Evolutionary conservation across 1,284 basidiomycete genomes (phyloP).

Genomic region (Takashimella tepidaria): DNA sequence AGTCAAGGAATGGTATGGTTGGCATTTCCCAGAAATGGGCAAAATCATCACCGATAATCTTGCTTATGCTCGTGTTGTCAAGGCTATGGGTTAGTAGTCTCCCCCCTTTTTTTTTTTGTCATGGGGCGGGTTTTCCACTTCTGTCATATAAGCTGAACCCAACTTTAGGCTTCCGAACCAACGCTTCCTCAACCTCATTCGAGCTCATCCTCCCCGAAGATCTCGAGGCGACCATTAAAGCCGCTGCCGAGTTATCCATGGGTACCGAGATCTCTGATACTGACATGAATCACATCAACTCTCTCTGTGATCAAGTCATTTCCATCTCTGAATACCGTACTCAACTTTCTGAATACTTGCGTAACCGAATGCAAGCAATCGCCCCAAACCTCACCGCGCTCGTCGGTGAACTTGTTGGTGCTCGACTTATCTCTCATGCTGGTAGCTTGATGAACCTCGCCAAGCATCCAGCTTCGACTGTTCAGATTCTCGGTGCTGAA

Average conservation of each 20-base stretch:
- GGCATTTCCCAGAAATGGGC: slow-evolving; percentile 99
- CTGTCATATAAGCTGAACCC: neutral
- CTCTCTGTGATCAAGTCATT: slow-evolving; percentile 95
- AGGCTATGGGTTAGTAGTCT: slow-evolving; percentile 63
- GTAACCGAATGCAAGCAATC: slow-evolving; percentile 95
- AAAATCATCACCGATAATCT: slow-evolving; percentile 97
- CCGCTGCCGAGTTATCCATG: slow-evolving; percentile 94
- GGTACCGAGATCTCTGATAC: slow-evolving; percentile 96
- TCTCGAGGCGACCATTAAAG: slow-evolving; percentile 83
- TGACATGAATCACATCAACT: slow-evolving; percentile 91
- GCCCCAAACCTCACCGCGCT: slow-evolving; percentile 94
- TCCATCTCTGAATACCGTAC: slow-evolving; percentile 89
- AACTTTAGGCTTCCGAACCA: slow-evolving; percentile 77
- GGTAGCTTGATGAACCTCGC: slow-evolving; percentile 89
- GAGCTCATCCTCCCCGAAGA: slow-evolving; percentile 90
- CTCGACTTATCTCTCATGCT: slow-evolving; percentile 92
- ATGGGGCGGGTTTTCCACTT: neutral
- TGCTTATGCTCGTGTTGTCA: slow-evolving; percentile 89
- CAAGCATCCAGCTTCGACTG: slow-evolving; percentile 95
- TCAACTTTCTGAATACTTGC: slow-evolving; percentile 88
- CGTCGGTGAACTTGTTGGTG: slow-evolving; percentile 94
- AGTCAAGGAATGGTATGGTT: slow-evolving; percentile 99
- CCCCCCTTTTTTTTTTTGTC: slow-evolving; percentile 3
- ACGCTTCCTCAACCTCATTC: slow-evolving; percentile 79
- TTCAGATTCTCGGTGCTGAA: slow-evolving; percentile 97